Evolutionary conservation across 202 grass and related monocot species (phyloP).

Genomic region (Setaria italica): DNA sequence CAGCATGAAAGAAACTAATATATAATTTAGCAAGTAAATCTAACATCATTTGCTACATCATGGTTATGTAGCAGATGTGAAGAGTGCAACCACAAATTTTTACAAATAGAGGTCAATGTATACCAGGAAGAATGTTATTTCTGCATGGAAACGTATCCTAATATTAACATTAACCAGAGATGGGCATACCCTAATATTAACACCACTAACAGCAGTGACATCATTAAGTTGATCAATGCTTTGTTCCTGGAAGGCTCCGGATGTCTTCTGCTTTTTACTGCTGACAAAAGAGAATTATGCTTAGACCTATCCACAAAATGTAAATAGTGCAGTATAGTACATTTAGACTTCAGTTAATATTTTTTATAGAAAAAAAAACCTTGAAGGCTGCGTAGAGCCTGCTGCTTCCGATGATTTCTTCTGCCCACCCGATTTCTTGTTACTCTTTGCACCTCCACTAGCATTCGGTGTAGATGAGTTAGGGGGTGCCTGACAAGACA

Average conservation of each 20-base stretch:
- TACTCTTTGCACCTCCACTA: slow-evolving; percentile 54
- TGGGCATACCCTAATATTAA: slow-evolving; percentile 85
- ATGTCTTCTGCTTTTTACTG: slow-evolving; percentile 92
- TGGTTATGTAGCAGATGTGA: slow-evolving; percentile 2
- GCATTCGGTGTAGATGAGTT: slow-evolving; percentile 46
- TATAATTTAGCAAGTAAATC: not conserved
- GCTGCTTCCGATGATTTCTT: slow-evolving; percentile 82
- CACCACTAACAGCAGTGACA: slow-evolving; percentile 96
- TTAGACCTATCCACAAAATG: slow-evolving; percentile 35
- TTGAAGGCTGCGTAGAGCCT: slow-evolving; percentile 65
- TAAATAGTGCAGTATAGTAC: slow-evolving; percentile 17
- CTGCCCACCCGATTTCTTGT: slow-evolving; percentile 83
- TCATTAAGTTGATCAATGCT: slow-evolving; percentile 99
- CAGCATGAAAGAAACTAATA: not conserved
- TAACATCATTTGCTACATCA: not conserved
- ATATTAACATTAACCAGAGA: slow-evolving; percentile 30
- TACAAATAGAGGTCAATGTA: not conserved
- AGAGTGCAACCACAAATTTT: not conserved
- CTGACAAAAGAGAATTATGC: slow-evolving; percentile 46
- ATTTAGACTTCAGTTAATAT: slow-evolving; percentile 32
- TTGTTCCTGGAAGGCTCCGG: slow-evolving; percentile 78
- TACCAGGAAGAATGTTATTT: slow-evolving; percentile 8
- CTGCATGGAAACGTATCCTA: slow-evolving; percentile 25
- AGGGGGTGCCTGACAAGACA: slow-evolving; percentile 39
- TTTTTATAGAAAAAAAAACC: slow-evolving; percentile 40